Conservation (phyloP, 1,284 basidiomycete genomes). For the Peniophora sp. region DNA sequence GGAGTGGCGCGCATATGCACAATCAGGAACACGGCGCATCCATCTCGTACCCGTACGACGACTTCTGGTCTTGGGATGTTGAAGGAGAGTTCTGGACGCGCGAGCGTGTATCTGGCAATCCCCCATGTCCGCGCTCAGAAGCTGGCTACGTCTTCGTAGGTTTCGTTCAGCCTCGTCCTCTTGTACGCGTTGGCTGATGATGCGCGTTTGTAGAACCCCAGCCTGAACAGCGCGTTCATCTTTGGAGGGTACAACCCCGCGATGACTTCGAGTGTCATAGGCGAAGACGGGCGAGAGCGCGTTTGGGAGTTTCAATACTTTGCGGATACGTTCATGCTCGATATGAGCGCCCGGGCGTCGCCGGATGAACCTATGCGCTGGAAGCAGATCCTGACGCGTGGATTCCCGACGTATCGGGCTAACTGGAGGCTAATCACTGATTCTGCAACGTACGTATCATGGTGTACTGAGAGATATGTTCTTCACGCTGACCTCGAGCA, state of each 20-base stretch:
- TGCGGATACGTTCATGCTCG: constrained; percentile 21
- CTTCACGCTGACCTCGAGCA: constrained; percentile 9
- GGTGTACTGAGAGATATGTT: background rate
- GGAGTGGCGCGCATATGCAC: constrained; percentile 11
- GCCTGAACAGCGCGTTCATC: constrained; percentile 22
- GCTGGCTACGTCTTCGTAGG: constrained; percentile 21
- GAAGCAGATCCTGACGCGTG: constrained; percentile 16
- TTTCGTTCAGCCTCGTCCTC: background rate
- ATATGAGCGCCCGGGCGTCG: constrained; percentile 7
- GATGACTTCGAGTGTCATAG: constrained; percentile 12
- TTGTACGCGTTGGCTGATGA: background rate
- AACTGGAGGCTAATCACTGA: constrained; percentile 6
- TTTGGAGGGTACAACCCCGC: constrained; percentile 28
- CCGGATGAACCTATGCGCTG: constrained; percentile 2
- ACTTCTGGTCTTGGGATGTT: constrained; percentile 27
- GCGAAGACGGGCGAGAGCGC: constrained; percentile 10
- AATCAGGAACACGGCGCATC: constrained; percentile 15
- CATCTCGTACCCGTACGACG: constrained; percentile 18
- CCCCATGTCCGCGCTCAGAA: constrained; percentile 24
- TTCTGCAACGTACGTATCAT: background rate
- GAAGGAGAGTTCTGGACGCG: constrained; percentile 20
- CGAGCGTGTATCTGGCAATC: constrained; percentile 25
- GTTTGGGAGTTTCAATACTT: constrained; percentile 18
- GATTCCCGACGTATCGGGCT: constrained; percentile 20
- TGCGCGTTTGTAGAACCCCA: constrained; percentile 18